These are phyloP conservation scores for Musa balbisiana DNA, from an alignment of 202 grass and related monocot genomes.

Conservation along the genomic window DNA sequence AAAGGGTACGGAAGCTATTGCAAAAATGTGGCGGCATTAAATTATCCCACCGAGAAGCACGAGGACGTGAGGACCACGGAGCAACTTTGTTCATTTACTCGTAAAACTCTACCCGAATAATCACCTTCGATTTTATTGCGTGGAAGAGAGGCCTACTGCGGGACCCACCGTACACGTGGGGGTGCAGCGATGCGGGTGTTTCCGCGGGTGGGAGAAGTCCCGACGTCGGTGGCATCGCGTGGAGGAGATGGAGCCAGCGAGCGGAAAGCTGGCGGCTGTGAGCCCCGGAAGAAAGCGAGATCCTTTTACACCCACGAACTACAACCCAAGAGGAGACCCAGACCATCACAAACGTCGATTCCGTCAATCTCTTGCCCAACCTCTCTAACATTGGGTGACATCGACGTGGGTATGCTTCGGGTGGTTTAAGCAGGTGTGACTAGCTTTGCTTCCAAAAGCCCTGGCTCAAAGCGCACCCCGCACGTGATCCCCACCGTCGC, in stretches of 20 bases:
- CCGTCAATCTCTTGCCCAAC: not conserved
- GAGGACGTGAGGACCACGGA: not conserved
- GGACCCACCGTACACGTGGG: not conserved
- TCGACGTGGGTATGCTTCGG: too few relatives aligned
- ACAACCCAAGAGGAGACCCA: not conserved
- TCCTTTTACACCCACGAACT: not conserved
- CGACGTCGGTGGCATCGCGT: not conserved
- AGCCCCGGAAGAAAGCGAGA: not conserved
- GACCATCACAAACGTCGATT: not conserved
- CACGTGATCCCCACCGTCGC: not conserved
- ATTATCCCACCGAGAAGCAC: not conserved
- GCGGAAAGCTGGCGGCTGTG: not conserved
- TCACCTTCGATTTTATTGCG: not conserved
- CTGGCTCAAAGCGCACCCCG: not conserved
- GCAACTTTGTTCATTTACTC: not conserved
- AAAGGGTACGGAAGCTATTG: not conserved
- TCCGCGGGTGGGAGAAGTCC: not conserved
- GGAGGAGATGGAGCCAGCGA: not conserved
- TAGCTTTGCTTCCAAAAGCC: not conserved
- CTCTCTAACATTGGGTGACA: too few relatives aligned
- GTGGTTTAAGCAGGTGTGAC: too few relatives aligned
- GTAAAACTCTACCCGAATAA: fast-evolving
- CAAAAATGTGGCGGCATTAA: not conserved
- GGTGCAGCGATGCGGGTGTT: not conserved
- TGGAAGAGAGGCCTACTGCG: not conserved